Conservation (phyloP, 129 eudicot species). For the Mikania micrantha region DNA sequence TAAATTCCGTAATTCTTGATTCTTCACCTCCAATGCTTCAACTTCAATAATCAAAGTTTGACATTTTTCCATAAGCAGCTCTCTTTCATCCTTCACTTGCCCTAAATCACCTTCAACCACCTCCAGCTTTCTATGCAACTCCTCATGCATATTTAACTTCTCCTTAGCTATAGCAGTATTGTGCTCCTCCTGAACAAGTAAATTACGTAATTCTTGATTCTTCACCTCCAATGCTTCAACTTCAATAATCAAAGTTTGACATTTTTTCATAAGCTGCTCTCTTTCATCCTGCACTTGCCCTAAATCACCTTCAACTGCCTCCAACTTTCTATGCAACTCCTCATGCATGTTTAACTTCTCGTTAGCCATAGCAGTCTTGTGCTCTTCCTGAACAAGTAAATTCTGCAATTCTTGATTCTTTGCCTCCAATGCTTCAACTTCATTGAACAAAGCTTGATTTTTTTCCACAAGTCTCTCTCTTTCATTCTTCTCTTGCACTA, state of each 20-base stretch:
- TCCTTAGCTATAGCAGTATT: constrained; percentile 46
- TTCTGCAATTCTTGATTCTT: constrained; percentile 42
- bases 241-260: constrained; percentile 44
- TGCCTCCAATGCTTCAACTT: constrained; percentile 36
- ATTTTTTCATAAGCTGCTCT: constrained; percentile 34
- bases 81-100: constrained; percentile 49
- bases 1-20: constrained; percentile 47
- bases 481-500: constrained; percentile 52
- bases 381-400: constrained; percentile 69
- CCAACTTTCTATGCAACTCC: constrained; percentile 34
- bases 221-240: constrained; percentile 36
- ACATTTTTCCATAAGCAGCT: constrained; percentile 33
- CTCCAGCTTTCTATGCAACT: background rate
- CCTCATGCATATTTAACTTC: background rate
- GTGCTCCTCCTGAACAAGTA: constrained; percentile 71
- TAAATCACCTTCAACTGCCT: constrained; percentile 48
- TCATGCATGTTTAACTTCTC: background rate
- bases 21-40: constrained; percentile 40
- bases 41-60: constrained; percentile 47
- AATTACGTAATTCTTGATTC: constrained; percentile 40
- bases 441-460: constrained; percentile 44
- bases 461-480: constrained; percentile 37
- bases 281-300: constrained; percentile 49
- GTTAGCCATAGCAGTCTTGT: constrained; percentile 48
- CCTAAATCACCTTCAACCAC: constrained; percentile 32